Base-by-base conservation (phyloP, 805 yeast species). In the Myxozyma monticola region DNA sequence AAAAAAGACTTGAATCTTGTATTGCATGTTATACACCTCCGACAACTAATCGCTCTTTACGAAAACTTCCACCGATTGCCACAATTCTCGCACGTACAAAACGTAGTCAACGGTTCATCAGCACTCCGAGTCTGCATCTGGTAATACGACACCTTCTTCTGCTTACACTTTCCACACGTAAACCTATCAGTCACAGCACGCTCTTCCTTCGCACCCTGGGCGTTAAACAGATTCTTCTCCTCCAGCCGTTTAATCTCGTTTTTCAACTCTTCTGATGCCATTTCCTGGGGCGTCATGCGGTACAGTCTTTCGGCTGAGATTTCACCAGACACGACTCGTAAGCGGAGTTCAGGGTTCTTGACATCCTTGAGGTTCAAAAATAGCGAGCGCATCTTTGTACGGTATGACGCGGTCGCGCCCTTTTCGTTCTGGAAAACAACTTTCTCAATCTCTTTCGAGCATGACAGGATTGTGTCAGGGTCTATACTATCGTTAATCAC, bases 31-130 rank as follows among this genome's bases (percentile, higher is more conserved):
- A n/a, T n/a, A n/a, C n/a, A n/a, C n/a, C n/a, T n/a, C n/a, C n/a
- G n/a, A n/a, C n/a, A n/a, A n/a, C n/a, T n/a, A n/a, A n/a, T n/a
- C n/a, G n/a, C n/a, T n/a, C n/a, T 14, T 60, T 68, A 90, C 28
- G 95, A 86, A 67, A 93, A 93, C 71, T 93, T 93, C 99, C 99
- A 93, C 69, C 98, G 80, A 66, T 93, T 88, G 56, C 98, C 98
- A 74, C 99, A 93, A 59, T 81, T 88, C 65, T 90, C 97, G 74
- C 99, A 93, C 2, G 96, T 90, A 74, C 99, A 93, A 68, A 93
- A 93, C 1, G 99, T 93, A 6, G 99, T 93, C 64, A 93, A 78
- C 52, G 99, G 99, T 71, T 93, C 99, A 80, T 93, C 99, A 17
- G 99, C 99, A 50, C 96, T 87, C 71, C 99, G 78, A 29, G 99